Conservation (phyloP, 306 rosid genomes). For the Urtica urens region DNA sequence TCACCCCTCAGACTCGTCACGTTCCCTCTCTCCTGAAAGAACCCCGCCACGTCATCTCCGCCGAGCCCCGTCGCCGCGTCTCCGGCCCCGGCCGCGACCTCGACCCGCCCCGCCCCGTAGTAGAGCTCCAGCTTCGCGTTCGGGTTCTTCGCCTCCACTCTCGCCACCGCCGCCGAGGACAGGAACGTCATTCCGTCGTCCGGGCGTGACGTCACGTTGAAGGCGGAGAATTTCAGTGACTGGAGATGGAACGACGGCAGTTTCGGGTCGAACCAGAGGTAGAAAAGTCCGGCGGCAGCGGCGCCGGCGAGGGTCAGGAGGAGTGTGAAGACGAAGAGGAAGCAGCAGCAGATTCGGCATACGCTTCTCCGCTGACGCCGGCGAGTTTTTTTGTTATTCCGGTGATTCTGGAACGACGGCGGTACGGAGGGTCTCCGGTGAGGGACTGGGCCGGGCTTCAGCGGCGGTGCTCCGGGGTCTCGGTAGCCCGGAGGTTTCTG, state of each 20-base stretch:
- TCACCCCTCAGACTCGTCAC: constrained; percentile 30
- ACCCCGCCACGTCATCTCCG: constrained; percentile 7
- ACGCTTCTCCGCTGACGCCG: constrained; percentile 22
- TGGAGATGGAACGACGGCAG: constrained; percentile 45
- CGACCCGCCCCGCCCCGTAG: not conserved
- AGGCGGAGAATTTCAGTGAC: constrained; percentile 34
- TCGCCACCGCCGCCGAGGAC: constrained; percentile 25
- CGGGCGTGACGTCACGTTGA: constrained; percentile 28
- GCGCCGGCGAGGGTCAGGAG: constrained; percentile 19
- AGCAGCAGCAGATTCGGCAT: constrained; percentile 44
- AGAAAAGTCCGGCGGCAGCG: constrained; percentile 35
- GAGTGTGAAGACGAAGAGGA: constrained; percentile 27
- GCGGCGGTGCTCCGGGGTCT: constrained; percentile 18
- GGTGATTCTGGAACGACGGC: constrained; percentile 24
- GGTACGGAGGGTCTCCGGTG: constrained; percentile 32
- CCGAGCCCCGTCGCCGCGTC: constrained; percentile 19
- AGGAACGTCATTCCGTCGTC: constrained; percentile 43
- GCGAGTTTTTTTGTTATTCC: no score
- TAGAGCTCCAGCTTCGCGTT: constrained; percentile 1
- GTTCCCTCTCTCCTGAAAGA: constrained; percentile 26
- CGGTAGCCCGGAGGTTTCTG: constrained; percentile 70
- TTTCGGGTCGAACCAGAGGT: constrained; percentile 42
- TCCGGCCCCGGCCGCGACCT: not conserved
- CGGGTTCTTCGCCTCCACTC: constrained; percentile 21
- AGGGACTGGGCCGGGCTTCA: constrained; percentile 13